These are phyloP conservation scores for Orbilia ellipsospora DNA, from an alignment of 2,329 filamentous ascomycete species.

Conservation along the genomic window DNA sequence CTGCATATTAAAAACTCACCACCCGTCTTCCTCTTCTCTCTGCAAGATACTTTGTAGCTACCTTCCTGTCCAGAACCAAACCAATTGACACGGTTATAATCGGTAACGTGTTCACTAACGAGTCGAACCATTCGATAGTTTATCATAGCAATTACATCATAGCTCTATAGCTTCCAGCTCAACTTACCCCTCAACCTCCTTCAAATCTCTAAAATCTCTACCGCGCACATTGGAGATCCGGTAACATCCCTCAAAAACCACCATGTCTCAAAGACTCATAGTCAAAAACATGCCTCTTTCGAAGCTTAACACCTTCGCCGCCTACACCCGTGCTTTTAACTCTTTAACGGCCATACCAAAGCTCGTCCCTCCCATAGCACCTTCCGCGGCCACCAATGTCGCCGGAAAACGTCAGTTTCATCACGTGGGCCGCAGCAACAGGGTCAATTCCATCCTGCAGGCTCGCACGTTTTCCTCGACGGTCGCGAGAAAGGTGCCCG, in stretches of 20 bases:
- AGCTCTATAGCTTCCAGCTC: not conserved
- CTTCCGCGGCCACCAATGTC: conserved; percentile 52
- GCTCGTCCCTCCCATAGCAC: conserved; percentile 53
- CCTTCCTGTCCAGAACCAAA: too few species aligned
- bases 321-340: conserved; percentile 52
- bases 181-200: too few species aligned
- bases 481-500: conserved; percentile 54
- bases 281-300: conserved; percentile 51
- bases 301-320: conserved; percentile 56
- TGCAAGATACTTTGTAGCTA: not conserved
- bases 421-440: conserved; percentile 14
- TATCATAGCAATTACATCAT: too few species aligned
- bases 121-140: too few species aligned
- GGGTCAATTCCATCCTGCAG: conserved; percentile 52
- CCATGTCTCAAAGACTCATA: conserved; percentile 53
- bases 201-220: not conserved
- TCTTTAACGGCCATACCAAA: conserved; percentile 54
- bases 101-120: too few species aligned
- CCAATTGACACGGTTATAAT: too few species aligned
- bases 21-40: conserved; percentile 12
- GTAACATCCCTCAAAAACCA: conserved; percentile 29
- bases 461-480: conserved; percentile 55
- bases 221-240: conserved; percentile 43
- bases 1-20: conserved; percentile 31
- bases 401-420: conserved; percentile 44